These are phyloP conservation scores for Mycena epipterygia DNA, from an alignment of 768 basidiomycete genomes.

Conservation along the genomic window DNA sequence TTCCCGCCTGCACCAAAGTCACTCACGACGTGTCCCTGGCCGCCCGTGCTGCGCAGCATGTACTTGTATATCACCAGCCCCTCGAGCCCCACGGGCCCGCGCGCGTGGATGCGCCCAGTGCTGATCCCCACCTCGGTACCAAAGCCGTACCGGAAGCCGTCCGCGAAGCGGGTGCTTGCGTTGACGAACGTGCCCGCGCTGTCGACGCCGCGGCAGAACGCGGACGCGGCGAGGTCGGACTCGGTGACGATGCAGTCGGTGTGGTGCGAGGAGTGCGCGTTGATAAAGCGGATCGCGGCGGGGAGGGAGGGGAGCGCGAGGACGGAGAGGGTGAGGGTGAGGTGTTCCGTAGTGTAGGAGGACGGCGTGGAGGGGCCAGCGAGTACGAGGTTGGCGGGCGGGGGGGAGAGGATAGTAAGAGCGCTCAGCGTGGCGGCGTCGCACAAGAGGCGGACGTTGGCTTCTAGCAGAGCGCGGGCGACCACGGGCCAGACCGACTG, in stretches of 20 bases:
- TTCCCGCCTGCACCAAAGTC: slow-evolving; percentile 89
- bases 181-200: slow-evolving; percentile 95
- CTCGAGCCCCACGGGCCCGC: slow-evolving; percentile 96
- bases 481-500: slow-evolving; percentile 85
- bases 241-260: slow-evolving; percentile 96
- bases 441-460: slow-evolving; percentile 84
- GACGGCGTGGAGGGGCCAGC: slow-evolving; percentile 67
- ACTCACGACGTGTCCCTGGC: slow-evolving; percentile 84
- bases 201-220: slow-evolving; percentile 91
- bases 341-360: slow-evolving; percentile 90
- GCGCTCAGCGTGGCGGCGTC: slow-evolving; percentile 75
- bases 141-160: slow-evolving; percentile 97
- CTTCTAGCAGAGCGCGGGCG: slow-evolving; percentile 76
- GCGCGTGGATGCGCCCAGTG: slow-evolving; percentile 95
- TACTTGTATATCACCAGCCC: slow-evolving; percentile 98
- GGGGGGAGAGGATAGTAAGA: slow-evolving; percentile 55
- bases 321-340: slow-evolving; percentile 88
- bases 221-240: slow-evolving; percentile 69
- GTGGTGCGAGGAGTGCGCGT: slow-evolving; percentile 93
- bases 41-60: slow-evolving; percentile 82
- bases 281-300: slow-evolving; percentile 90
- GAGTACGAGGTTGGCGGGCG: slow-evolving; percentile 58
- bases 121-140: slow-evolving; percentile 99
- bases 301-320: slow-evolving; percentile 77
- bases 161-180: slow-evolving; percentile 95